These are phyloP conservation scores for Persicaria maculosa DNA, from an alignment of 148 eudicot genomes.

Conservation along the genomic window DNA sequence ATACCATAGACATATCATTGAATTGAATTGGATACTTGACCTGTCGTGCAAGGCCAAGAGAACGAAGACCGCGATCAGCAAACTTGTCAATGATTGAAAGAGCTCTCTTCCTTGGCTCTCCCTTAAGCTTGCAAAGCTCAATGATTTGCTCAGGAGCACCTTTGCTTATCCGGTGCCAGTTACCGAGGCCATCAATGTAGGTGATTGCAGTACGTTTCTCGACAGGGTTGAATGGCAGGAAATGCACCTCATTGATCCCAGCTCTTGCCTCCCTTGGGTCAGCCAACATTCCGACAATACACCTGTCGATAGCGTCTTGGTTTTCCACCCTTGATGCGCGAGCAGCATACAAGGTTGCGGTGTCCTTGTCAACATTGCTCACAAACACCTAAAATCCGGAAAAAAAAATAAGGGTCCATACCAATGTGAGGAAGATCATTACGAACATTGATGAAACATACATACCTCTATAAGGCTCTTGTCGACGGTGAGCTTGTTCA, in stretches of 20 bases:
- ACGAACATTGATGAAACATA: neutral
- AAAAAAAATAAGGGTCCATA: neutral
- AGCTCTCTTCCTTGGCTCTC: slow-evolving; percentile 37
- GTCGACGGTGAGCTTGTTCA: slow-evolving; percentile 79
- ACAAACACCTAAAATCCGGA: slow-evolving; percentile 49
- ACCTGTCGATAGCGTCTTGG: slow-evolving; percentile 88
- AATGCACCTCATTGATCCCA: slow-evolving; percentile 76
- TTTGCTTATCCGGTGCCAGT: slow-evolving; percentile 76
- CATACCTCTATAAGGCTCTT: slow-evolving; percentile 51
- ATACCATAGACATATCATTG: neutral
- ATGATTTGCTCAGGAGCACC: slow-evolving; percentile 88
- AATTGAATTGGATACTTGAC: slow-evolving; percentile 18
- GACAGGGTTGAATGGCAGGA: slow-evolving; percentile 82
- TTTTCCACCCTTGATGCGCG: slow-evolving; percentile 90
- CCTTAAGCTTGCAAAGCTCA: slow-evolving; percentile 50
- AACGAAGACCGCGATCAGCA: slow-evolving; percentile 81
- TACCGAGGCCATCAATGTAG: slow-evolving; percentile 42
- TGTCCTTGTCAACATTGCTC: slow-evolving; percentile 44
- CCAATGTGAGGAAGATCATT: too few relatives aligned
- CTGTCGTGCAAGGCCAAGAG: slow-evolving; percentile 51
- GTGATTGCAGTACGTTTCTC: slow-evolving; percentile 86
- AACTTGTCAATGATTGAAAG: slow-evolving; percentile 56
- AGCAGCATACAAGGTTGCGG: slow-evolving; percentile 49
- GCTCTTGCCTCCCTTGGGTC: slow-evolving; percentile 91
- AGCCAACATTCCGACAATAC: slow-evolving; percentile 82